phyloP scores from a whole-genome alignment of 768 basidiomycete genomes.

The Lactifluus subvellereus region DNA sequence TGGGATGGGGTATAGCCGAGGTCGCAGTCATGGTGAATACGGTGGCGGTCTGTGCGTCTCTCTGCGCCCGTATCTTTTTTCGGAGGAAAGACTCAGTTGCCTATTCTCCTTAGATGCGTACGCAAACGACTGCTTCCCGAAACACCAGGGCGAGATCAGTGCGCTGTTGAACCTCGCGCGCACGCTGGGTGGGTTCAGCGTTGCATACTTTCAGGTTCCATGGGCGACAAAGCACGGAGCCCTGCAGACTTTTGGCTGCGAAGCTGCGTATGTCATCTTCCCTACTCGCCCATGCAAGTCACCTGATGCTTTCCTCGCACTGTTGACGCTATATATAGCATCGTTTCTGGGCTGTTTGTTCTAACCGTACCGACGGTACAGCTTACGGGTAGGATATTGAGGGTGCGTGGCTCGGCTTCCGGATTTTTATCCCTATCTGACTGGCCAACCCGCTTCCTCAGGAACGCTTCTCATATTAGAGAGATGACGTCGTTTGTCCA shows the following conservation, averaged over 20 bases:
- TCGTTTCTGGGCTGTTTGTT: conserved; percentile 47
- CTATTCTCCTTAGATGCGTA: conserved; percentile 37
- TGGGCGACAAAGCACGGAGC: conserved; percentile 59
- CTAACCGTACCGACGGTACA: conserved; percentile 49
- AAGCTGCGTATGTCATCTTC: conserved; percentile 46
- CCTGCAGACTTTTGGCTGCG: conserved; percentile 54
- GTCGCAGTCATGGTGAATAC: conserved; percentile 54
- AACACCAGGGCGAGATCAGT: conserved; percentile 54
- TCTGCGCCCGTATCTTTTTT: conserved; percentile 8
- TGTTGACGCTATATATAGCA: conserved; percentile 31
- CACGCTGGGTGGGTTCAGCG: conserved; percentile 53
- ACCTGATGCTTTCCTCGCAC: background rate
- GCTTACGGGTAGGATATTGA: conserved; percentile 40
- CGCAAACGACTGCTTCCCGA: conserved; percentile 46
- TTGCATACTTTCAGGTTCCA: conserved; percentile 61
- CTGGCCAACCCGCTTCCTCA: background rate
- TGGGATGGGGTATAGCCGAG: conserved; percentile 64
- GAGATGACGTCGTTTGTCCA: background rate
- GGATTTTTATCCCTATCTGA: too few relatives aligned
- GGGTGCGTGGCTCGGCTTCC: conserved; percentile 34
- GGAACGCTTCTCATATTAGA: conserved; percentile 14
- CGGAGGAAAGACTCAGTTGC: conserved; percentile 19
- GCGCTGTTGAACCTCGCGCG: conserved; percentile 54
- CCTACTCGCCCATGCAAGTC: background rate
- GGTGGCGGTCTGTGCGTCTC: conserved; percentile 50